Evolutionary conservation across 345 rosid species (phyloP).

Genomic region (Brassica incana): DNA sequence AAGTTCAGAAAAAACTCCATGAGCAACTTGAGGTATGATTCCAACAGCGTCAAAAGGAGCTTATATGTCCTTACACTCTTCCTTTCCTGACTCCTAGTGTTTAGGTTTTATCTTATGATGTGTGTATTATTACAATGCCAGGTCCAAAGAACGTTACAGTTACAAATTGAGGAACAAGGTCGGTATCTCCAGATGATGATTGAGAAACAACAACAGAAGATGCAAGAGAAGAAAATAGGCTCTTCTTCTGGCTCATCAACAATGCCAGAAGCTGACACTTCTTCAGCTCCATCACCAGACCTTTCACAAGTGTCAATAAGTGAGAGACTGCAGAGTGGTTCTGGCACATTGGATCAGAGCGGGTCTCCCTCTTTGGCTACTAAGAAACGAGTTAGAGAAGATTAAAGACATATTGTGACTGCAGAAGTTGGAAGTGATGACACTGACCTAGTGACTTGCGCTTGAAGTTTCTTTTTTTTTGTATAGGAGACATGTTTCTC

Average conservation of each 20-base stretch:
- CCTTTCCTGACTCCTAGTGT: no score
- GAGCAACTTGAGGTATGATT: conserved; percentile 89
- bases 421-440: conserved; percentile 17
- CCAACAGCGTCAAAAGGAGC: not conserved
- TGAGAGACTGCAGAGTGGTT: conserved; percentile 11
- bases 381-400: conserved; percentile 44
- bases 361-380: conserved; percentile 16
- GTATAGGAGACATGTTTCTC: not conserved
- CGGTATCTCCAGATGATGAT: conserved; percentile 52
- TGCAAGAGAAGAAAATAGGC: conserved; percentile 37
- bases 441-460: conserved; percentile 21
- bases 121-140: no score
- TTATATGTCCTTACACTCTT: no score
- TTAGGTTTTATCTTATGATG: no score
- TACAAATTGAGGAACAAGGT: conserved; percentile 39
- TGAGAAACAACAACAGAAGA: conserved; percentile 63
- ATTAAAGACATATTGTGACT: conserved; percentile 26
- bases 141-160: conserved; percentile 36
- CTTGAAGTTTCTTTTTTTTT: not conserved
- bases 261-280: conserved; percentile 32
- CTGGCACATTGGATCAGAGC: conserved; percentile 3
- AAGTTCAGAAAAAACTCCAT: conserved; percentile 91
- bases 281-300: conserved; percentile 26
- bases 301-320: conserved; percentile 29
- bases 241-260: conserved; percentile 41